phyloP scores from a whole-genome alignment of 2,329 filamentous ascomycete genomes.

The Arthroderma uncinatum region DNA sequence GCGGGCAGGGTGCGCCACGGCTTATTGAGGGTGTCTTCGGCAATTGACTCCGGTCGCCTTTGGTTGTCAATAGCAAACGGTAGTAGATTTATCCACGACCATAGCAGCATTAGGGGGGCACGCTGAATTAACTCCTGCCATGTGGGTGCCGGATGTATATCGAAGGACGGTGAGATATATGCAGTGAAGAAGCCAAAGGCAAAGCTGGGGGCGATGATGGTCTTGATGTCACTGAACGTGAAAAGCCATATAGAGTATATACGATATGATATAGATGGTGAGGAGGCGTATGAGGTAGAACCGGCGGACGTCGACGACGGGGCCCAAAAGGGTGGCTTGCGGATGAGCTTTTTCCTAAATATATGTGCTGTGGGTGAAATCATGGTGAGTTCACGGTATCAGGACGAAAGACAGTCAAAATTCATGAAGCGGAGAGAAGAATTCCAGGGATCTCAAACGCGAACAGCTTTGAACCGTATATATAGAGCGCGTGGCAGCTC shows the following conservation, averaged over 20 bases:
- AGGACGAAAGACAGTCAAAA: no score
- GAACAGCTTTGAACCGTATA: neutral
- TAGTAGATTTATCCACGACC: conserved; percentile 25
- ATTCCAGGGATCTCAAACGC: neutral
- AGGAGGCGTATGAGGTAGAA: neutral
- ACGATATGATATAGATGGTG: neutral
- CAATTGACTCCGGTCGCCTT: conserved; percentile 24
- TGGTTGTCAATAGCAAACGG: conserved; percentile 34
- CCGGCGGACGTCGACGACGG: neutral
- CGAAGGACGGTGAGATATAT: conserved; percentile 14
- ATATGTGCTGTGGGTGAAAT: no score
- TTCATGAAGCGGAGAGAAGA: no score
- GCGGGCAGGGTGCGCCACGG: conserved; percentile 27
- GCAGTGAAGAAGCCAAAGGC: conserved; percentile 23
- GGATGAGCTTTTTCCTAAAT: no score
- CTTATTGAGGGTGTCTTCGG: conserved; percentile 36
- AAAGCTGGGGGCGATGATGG: conserved; percentile 19
- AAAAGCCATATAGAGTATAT: conserved; percentile 16
- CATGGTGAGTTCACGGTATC: no score
- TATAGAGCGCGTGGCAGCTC: no score
- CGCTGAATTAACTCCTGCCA: conserved; percentile 11
- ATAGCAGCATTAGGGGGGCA: conserved; percentile 14
- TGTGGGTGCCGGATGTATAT: neutral
- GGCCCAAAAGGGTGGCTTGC: neutral
- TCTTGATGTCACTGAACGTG: conserved; percentile 17